A percentile compares a stretch with the other conserved stretches of the same genome.
phyloP scores from a whole-genome alignment of 148 eudicot species.

The Dysphania ambrosioides region DNA sequence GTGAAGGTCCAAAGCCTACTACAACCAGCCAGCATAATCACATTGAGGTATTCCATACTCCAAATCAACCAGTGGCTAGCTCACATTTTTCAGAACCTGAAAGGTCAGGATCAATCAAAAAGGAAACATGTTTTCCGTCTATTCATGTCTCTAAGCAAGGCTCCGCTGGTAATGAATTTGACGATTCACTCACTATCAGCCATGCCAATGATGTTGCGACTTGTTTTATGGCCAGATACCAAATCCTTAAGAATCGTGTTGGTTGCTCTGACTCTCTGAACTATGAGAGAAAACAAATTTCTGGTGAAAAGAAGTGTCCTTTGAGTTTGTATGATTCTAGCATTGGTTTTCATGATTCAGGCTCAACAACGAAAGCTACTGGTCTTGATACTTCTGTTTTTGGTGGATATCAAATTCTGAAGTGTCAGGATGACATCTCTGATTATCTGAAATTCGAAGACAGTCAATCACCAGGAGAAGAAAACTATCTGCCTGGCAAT shows the following conservation, averaged over 20 bases:
- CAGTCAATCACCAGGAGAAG: slow-evolving; percentile 17
- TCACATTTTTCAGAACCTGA: slow-evolving; percentile 12
- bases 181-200: slow-evolving; percentile 5
- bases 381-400: slow-evolving; percentile 38
- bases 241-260: slow-evolving; percentile 43
- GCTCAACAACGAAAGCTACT: not conserved
- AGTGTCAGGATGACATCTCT: slow-evolving; percentile 27
- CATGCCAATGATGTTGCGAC: slow-evolving; percentile 41
- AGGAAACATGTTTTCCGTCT: not conserved
- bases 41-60: slow-evolving; percentile 32
- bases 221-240: slow-evolving; percentile 54
- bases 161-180: slow-evolving; percentile 6
- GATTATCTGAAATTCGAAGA: slow-evolving; percentile 9
- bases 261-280: slow-evolving; percentile 28
- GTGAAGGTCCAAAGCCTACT: slow-evolving; percentile 7
- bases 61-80: slow-evolving; percentile 31
- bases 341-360: not conserved
- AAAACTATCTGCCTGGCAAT: slow-evolving; percentile 18
- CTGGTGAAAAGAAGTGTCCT: slow-evolving; percentile 2
- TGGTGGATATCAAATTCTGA: slow-evolving; percentile 45
- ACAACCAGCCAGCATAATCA: not conserved
- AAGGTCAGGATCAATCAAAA: not conserved
- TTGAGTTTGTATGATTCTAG: not conserved
- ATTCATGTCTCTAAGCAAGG: not conserved
- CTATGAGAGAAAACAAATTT: slow-evolving; percentile 10